Evolutionary conservation across 163 green algal species (phyloP).

Genomic region (Scenedesmus sp.): DNA sequence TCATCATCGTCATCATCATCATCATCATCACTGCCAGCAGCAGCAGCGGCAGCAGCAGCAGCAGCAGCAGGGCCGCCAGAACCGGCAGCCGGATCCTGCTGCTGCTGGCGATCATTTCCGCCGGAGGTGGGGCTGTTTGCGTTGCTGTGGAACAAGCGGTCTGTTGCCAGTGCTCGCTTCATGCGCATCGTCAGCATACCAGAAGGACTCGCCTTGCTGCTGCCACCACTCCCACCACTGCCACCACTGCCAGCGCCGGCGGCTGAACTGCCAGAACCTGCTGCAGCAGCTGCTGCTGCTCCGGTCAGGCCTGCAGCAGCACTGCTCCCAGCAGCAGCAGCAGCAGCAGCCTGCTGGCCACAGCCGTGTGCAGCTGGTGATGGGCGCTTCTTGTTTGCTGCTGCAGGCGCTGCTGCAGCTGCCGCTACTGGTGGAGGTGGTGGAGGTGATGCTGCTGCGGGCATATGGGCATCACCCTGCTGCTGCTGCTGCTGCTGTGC

Average conservation of each 20-base stretch:
- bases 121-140: background rate
- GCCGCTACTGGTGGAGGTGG: no score
- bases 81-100: background rate
- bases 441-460: background rate
- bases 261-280: background rate
- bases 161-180: slow-evolving; percentile 9
- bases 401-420: background rate
- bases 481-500: slow-evolving; percentile 17
- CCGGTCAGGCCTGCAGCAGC: background rate
- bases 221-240: background rate
- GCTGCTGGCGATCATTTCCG: background rate
- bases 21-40: background rate
- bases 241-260: background rate
- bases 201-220: slow-evolving; percentile 1
- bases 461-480: background rate
- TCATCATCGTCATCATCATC: background rate
- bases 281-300: background rate
- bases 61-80: background rate
- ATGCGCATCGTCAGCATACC: slow-evolving; percentile 3
- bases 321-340: background rate
- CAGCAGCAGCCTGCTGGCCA: background rate
- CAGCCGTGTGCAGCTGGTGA: background rate
- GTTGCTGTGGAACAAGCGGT: slow-evolving; percentile 25
- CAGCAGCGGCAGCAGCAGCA: background rate
- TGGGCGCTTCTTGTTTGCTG: background rate